phyloP scores from a whole-genome alignment of 2,329 filamentous ascomycete genomes.

The Trichophyton verrucosum region DNA sequence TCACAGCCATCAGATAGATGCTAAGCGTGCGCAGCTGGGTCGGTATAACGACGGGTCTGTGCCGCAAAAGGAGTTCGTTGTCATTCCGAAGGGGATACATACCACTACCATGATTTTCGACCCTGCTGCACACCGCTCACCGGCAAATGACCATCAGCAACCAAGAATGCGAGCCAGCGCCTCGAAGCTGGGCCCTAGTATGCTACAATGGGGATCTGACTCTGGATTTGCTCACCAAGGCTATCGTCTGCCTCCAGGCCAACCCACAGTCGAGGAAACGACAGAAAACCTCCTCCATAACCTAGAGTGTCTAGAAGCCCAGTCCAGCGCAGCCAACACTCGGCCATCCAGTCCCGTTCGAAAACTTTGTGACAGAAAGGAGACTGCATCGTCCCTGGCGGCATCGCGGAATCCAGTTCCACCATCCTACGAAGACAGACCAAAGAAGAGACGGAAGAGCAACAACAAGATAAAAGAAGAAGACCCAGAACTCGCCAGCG shows the following conservation, averaged over 20 bases:
- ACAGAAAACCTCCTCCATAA: slow-evolving; percentile 44
- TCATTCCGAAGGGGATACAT: slow-evolving; percentile 20
- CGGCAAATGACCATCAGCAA: slow-evolving; percentile 22
- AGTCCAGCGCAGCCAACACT: slow-evolving; percentile 48
- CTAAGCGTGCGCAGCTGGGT: not conserved
- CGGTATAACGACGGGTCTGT: not conserved
- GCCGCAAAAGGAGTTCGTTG: not conserved
- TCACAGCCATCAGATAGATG: not conserved
- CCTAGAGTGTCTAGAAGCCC: slow-evolving; percentile 45
- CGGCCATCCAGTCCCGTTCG: slow-evolving; percentile 45
- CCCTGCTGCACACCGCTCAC: slow-evolving; percentile 21
- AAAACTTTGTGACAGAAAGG: slow-evolving; percentile 8
- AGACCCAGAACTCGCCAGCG: slow-evolving; percentile 27
- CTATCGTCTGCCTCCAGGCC: slow-evolving; percentile 46
- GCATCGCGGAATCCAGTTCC: not conserved
- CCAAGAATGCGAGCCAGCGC: not conserved
- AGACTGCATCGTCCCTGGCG: not conserved
- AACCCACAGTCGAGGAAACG: slow-evolving; percentile 47
- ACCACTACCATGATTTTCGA: slow-evolving; percentile 30
- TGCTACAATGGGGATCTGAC: slow-evolving; percentile 57
- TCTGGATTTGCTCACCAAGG: slow-evolving; percentile 48
- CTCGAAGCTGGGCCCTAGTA: slow-evolving; percentile 17
- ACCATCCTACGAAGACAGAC: slow-evolving; percentile 8
- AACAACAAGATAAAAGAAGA: slow-evolving; percentile 36
- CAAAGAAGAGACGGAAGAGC: slow-evolving; percentile 44